Percentiles rank a stretch among this genome's conserved stretches.
phyloP scores from a whole-genome alignment of 805 yeast genomes.

The Candida xyloterini region DNA sequence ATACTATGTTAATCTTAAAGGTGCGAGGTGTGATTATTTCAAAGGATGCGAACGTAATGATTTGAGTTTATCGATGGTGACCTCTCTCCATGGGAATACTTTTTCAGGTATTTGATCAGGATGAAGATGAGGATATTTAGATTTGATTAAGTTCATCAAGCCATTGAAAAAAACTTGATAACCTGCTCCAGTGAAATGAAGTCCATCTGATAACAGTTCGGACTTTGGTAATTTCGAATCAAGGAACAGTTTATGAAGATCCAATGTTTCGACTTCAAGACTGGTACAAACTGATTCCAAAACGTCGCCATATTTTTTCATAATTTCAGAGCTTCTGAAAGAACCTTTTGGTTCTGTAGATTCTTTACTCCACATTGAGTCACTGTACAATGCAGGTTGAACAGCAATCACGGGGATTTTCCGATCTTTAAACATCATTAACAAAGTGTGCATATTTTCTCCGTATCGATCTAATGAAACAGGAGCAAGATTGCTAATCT shows the following conservation, averaged over 20 bases:
- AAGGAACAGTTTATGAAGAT: constrained; percentile 42
- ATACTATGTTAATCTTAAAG: no score
- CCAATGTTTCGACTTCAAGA: constrained; percentile 54
- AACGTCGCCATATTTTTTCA: constrained; percentile 50
- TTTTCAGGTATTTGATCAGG: constrained; percentile 20
- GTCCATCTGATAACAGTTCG: constrained; percentile 38
- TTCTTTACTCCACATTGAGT: constrained; percentile 36
- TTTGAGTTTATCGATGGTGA: constrained; percentile 11
- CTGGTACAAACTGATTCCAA: constrained; percentile 43
- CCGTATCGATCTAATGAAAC: constrained; percentile 51
- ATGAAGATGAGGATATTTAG: constrained; percentile 31
- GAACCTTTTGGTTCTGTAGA: constrained; percentile 38
- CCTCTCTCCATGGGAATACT: constrained; percentile 26
- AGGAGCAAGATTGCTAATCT: constrained; percentile 33
- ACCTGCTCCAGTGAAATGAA: constrained; percentile 39
- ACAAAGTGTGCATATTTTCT: constrained; percentile 45
- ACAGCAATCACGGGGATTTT: constrained; percentile 54
- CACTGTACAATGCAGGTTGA: constrained; percentile 60
- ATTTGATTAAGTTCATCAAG: constrained; percentile 30
- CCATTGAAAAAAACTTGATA: constrained; percentile 37
- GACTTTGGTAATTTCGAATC: constrained; percentile 30
- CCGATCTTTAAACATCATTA: constrained; percentile 37
- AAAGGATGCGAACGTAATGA: neutral
- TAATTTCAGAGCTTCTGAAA: constrained; percentile 44
- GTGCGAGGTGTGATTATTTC: no score